A percentile compares a stretch with the other conserved stretches of the same genome.
Evolutionary conservation across 2,329 filamentous ascomycete species (phyloP).

Genomic region (Lomentospora prolificans): DNA sequence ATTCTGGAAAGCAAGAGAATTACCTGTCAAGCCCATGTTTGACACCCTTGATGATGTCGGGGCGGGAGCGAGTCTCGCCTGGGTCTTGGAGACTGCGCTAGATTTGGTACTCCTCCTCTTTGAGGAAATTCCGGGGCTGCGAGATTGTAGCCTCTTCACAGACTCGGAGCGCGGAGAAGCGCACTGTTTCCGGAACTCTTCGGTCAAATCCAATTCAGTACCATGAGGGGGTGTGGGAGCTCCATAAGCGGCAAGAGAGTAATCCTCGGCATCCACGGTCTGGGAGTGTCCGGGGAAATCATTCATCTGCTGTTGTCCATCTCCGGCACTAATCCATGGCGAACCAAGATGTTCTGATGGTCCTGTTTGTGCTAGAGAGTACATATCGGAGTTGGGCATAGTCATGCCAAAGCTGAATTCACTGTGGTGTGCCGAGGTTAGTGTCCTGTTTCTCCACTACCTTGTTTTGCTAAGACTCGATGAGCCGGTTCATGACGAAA

Average conservation of each 20-base stretch:
- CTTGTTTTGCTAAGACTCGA: constrained; percentile 14
- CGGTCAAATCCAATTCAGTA: constrained; percentile 34
- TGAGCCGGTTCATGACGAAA: neutral
- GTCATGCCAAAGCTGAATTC: constrained; percentile 45
- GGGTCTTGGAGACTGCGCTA: neutral
- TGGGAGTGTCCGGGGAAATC: constrained; percentile 39
- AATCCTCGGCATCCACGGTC: constrained; percentile 15
- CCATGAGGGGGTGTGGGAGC: constrained; percentile 7
- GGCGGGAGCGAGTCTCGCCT: constrained; percentile 20
- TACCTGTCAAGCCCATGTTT: constrained; percentile 43
- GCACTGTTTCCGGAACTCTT: constrained; percentile 41
- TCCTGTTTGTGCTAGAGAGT: constrained; percentile 52
- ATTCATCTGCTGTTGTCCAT: constrained; percentile 51
- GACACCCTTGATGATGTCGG: constrained; percentile 34
- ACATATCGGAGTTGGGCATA: constrained; percentile 38
- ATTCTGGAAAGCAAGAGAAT: constrained; percentile 32
- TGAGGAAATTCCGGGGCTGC: constrained; percentile 3
- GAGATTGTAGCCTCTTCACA: constrained; percentile 5
- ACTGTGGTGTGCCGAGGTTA: constrained; percentile 37
- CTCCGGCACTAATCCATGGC: constrained; percentile 46
- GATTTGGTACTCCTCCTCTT: constrained; percentile 7
- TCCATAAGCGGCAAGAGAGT: constrained; percentile 8
- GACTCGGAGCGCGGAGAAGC: constrained; percentile 16
- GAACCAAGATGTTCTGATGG: constrained; percentile 47
- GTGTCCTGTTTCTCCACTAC: constrained; percentile 43